phyloP scores from a whole-genome alignment of 371 early-diverging fungal species.

The Mortierella sp. region DNA sequence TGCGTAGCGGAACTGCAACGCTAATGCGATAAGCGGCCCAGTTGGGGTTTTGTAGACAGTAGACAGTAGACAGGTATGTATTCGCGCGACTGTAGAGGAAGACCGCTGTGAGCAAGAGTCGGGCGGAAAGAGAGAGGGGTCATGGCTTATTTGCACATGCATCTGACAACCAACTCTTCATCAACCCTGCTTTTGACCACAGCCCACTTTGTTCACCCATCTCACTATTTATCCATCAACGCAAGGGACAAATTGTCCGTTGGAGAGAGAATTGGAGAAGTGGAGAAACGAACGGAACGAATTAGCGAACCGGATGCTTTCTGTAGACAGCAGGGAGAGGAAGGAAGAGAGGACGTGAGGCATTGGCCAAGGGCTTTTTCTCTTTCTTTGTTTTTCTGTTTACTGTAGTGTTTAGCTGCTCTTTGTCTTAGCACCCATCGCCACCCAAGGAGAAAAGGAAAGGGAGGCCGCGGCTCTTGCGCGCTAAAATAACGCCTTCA shows the following conservation, averaged over 20 bases:
- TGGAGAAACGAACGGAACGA: not conserved
- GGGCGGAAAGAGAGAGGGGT: not conserved
- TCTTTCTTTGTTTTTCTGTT: not conserved
- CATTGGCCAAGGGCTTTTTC: not conserved
- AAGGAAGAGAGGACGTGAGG: not conserved
- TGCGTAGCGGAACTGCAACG: constrained; percentile 1
- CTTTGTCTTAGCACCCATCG: not conserved
- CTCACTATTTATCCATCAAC: not conserved
- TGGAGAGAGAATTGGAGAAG: not conserved
- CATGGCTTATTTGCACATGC: not conserved
- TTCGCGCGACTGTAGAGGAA: not conserved
- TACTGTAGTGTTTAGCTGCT: not conserved
- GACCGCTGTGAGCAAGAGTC: no score
- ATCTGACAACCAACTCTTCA: not conserved
- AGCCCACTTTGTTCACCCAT: not conserved
- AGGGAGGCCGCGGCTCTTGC: not conserved
- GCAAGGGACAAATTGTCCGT: not conserved
- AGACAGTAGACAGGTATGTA: not conserved
- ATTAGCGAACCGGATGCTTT: not conserved
- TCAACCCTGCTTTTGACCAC: not conserved
- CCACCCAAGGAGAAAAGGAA: not conserved
- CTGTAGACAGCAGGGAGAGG: not conserved
- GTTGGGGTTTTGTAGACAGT: not conserved
- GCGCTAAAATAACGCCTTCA: not conserved
- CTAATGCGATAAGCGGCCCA: not conserved